Percentiles rank a stretch among this genome's conserved stretches.
Conservation (phyloP, 768 basidiomycete species). For the Boletus huronensis region DNA sequence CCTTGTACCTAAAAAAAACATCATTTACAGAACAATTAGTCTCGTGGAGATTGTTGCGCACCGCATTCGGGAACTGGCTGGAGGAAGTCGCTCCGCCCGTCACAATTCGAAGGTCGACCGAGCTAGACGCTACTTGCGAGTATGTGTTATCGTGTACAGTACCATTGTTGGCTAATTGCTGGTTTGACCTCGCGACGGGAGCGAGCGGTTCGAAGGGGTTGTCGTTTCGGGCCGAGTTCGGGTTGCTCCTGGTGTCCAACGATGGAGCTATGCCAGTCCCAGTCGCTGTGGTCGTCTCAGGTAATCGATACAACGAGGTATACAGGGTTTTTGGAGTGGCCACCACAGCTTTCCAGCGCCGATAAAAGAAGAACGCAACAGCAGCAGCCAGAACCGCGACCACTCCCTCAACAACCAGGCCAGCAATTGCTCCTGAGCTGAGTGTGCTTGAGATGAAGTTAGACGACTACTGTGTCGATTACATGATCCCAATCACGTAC, state of each 20-base stretch:
- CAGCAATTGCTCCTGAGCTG: slow-evolving; percentile 23
- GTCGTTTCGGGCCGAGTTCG: not conserved
- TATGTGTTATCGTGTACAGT: not conserved
- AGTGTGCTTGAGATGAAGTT: slow-evolving; percentile 12
- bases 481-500: slow-evolving; percentile 8
- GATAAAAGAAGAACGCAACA: slow-evolving; percentile 19
- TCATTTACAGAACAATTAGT: not conserved
- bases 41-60: not conserved
- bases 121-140: not conserved
- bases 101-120: not conserved
- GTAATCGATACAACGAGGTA: slow-evolving; percentile 2
- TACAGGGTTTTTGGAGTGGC: not conserved
- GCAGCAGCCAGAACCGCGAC: slow-evolving; percentile 13
- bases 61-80: not conserved
- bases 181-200: not conserved
- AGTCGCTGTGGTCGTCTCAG: not conserved
- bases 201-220: not conserved
- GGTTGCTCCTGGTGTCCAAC: not conserved
- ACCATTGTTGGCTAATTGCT: not conserved
- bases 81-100: not conserved
- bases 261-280: slow-evolving; percentile 9
- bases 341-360: slow-evolving; percentile 20
- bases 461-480: not conserved
- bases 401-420: slow-evolving; percentile 16
- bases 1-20: slow-evolving; percentile 3